phyloP scores from a whole-genome alignment of 805 yeast species.

The Candida awuae region DNA sequence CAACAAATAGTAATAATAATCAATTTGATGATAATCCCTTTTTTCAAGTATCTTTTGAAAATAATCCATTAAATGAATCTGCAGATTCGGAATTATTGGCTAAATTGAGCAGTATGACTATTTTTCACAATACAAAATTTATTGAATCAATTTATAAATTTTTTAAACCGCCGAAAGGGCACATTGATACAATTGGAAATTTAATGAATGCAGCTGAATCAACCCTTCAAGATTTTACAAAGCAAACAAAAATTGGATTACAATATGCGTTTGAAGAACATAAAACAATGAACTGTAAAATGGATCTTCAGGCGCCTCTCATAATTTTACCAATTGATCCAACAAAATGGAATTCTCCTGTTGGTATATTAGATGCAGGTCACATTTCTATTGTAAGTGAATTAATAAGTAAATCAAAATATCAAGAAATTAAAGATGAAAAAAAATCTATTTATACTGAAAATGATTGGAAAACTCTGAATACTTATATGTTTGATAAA shows the following conservation, averaged over 20 bases:
- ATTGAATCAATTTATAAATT: constrained; percentile 67
- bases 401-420: constrained; percentile 59
- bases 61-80: constrained; percentile 72
- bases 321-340: constrained; percentile 82
- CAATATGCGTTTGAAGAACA: constrained; percentile 94
- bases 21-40: constrained; percentile 41
- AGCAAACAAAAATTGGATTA: constrained; percentile 84
- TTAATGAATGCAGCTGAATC: constrained; percentile 92
- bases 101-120: constrained; percentile 77
- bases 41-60: constrained; percentile 74
- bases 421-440: constrained; percentile 62
- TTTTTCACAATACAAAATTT: constrained; percentile 80
- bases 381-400: constrained; percentile 81
- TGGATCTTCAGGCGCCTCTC: constrained; percentile 91
- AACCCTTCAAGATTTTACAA: constrained; percentile 83
- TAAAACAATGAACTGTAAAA: constrained; percentile 74
- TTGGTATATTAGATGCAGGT: constrained; percentile 91
- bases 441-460: constrained; percentile 43
- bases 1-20: constrained; percentile 20
- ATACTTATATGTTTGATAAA: constrained; percentile 81
- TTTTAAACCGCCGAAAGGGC: constrained; percentile 81
- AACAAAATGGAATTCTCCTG: constrained; percentile 72
- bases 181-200: constrained; percentile 81
- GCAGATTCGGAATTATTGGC: constrained; percentile 76
- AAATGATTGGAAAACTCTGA: constrained; percentile 70